These are phyloP conservation scores for Neofusicoccum laricinum DNA, from an alignment of 2,329 filamentous ascomycete genomes.

Conservation along the genomic window DNA sequence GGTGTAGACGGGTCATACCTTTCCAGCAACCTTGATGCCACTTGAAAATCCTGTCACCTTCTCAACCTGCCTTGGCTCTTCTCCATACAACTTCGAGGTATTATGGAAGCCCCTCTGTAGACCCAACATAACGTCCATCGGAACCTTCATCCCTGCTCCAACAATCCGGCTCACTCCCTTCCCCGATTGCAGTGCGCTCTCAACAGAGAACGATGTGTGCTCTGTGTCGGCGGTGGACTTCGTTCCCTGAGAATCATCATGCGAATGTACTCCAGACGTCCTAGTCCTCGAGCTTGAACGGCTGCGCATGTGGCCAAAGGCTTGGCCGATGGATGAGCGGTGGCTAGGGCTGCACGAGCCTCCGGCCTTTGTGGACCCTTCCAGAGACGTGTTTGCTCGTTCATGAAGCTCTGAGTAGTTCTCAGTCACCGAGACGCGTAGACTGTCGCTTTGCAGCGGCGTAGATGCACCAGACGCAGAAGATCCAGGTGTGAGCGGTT, in stretches of 20 bases:
- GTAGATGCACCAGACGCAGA: background rate
- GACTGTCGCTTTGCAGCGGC: background rate
- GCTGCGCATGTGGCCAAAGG: background rate
- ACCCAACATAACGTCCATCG: constrained; percentile 80
- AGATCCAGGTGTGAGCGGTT: background rate
- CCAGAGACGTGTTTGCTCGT: background rate
- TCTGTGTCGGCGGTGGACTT: background rate
- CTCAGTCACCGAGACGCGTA: background rate
- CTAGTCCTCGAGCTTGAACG: background rate
- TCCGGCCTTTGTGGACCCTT: background rate
- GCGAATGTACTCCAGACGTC: background rate
- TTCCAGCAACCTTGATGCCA: constrained; percentile 74
- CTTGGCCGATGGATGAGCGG: background rate
- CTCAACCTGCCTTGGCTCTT: constrained; percentile 73
- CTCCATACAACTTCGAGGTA: constrained; percentile 79
- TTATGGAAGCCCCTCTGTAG: constrained; percentile 87
- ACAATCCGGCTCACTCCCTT: constrained; percentile 71
- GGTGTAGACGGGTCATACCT: constrained; percentile 39
- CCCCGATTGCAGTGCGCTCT: constrained; percentile 62
- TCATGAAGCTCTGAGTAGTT: background rate
- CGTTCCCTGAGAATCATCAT: constrained; percentile 17
- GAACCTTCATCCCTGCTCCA: constrained; percentile 71
- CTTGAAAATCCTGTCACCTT: constrained; percentile 75
- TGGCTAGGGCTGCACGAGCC: background rate
- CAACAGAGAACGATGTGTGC: constrained; percentile 39